These are phyloP conservation scores for Ceratobasidium sp. DNA, from an alignment of 1,284 basidiomycete species.

Conservation along the genomic window DNA sequence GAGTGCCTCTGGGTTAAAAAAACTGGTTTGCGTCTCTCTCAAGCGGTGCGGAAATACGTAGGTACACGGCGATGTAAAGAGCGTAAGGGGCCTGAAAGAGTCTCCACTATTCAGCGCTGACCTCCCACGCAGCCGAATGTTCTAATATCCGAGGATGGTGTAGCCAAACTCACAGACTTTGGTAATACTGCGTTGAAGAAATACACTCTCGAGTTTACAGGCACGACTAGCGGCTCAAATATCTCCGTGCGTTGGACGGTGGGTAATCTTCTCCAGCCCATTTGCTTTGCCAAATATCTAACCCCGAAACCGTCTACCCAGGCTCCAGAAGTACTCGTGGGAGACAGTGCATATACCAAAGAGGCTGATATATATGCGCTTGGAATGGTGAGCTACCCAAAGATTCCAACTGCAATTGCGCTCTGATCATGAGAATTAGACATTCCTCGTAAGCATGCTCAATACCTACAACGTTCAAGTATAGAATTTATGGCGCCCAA, in stretches of 20 bases:
- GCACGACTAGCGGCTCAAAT: not conserved
- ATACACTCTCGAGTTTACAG: conserved; percentile 18
- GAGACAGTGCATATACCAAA: not conserved
- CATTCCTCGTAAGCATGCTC: not conserved
- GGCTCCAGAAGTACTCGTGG: conserved; percentile 11
- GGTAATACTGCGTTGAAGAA: not conserved
- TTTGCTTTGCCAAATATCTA: no score
- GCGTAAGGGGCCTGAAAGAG: not conserved
- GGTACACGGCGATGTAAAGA: conserved; percentile 28
- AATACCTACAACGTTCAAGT: not conserved
- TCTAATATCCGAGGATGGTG: not conserved
- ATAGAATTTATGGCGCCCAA: not conserved
- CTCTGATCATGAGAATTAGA: not conserved
- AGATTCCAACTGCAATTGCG: not conserved
- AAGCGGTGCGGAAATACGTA: not conserved
- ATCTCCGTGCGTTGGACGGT: conserved; percentile 14
- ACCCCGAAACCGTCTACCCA: not conserved
- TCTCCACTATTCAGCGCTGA: not conserved
- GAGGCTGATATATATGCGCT: conserved; percentile 17
- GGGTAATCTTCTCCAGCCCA: not conserved
- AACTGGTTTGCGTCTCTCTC: not conserved
- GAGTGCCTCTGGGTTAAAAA: not conserved
- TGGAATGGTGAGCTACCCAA: conserved; percentile 12
- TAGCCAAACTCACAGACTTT: conserved; percentile 5
- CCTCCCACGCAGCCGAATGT: not conserved